Evolutionary conservation across 2,329 filamentous ascomycete genomes (phyloP).

Genomic region (Pseudocercospora crystallina): DNA sequence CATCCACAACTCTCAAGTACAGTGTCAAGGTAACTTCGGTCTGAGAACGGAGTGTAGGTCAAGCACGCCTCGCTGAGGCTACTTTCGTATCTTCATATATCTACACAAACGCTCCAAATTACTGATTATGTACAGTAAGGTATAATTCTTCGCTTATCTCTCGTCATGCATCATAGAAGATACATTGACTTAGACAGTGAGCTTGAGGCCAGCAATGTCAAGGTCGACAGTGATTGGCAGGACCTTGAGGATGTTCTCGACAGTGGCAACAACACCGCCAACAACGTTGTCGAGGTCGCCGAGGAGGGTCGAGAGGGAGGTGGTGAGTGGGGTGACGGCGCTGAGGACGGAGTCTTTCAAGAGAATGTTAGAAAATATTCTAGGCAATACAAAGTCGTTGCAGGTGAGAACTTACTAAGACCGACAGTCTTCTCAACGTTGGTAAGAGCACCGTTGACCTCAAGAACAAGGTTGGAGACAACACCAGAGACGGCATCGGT

Average conservation of each 20-base stretch:
- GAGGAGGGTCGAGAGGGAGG: conserved; percentile 13
- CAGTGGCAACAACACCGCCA: conserved; percentile 6
- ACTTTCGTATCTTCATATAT: too few species aligned
- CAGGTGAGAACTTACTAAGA: conserved; percentile 11
- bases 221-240: conserved; percentile 12
- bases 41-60: too few species aligned
- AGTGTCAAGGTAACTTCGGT: too few species aligned
- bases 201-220: conserved; percentile 6
- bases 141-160: not conserved
- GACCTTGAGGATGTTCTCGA: conserved; percentile 15
- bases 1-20: too few species aligned
- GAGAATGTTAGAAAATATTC: not conserved
- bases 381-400: too few species aligned
- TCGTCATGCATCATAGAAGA: conserved; percentile 8
- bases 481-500: conserved; percentile 6
- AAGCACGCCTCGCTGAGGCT: too few species aligned
- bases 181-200: conserved; percentile 1
- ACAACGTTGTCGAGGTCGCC: conserved; percentile 13
- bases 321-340: conserved; percentile 7
- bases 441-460: conserved; percentile 15
- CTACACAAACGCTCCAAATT: too few species aligned
- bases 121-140: too few species aligned
- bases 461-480: conserved; percentile 12
- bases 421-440: conserved; percentile 12
- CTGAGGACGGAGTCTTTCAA: conserved; percentile 10